Base-by-base conservation (phyloP, 345 rosid genomes). In the Cochlearia excelsa region DNA sequence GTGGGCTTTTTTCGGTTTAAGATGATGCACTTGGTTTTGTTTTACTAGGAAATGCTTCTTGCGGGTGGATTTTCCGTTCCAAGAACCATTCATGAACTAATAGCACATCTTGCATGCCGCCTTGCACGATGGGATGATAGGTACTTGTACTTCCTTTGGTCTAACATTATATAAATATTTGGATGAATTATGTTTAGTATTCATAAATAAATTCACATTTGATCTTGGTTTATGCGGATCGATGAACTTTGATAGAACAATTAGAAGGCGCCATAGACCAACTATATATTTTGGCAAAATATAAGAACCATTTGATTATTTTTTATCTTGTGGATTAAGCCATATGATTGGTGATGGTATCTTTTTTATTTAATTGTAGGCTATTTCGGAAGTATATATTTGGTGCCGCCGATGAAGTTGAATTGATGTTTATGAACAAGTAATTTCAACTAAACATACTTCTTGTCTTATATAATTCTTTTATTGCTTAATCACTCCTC, bases 51-150 rank as follows among this genome's bases (percentile, higher is more conserved):
- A 69, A 73, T 80, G 77, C 87, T 80, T 65, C 63, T 75, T 56
- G 81, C 82, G 34, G 82, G 82, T 60, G 74, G 82, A 49, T 34
- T 35, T 6, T 71, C 71, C 45, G 63, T 71, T 30, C 85, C 82
- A 10, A 57, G 68, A 71, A 82, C 82, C 26, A 46, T 77, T 54
- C 79, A 78, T 48, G 85, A 84, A 57, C 75, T 80, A 9, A 70
- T 82, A 47, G 91, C 85, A 64, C 80, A 79, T 69, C 81, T 84
- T 41, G 78, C 84, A 56, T 67, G 74, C 52, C 77, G 79, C 51
- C 87, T 84, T 54, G 84, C 91, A 2, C 76, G 72, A 46, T 84
- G 85, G 84, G 91, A 82, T 77, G 91, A 84, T 69, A 80, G 90
- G 85, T 84, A 44, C 45, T 9, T 47, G 1, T 35, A 27, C 54